A percentile compares a stretch with the other conserved stretches of the same genome.
Conservation (phyloP, 495 filamentous ascomycete genomes). For the Astrothelium subdiscretum region DNA sequence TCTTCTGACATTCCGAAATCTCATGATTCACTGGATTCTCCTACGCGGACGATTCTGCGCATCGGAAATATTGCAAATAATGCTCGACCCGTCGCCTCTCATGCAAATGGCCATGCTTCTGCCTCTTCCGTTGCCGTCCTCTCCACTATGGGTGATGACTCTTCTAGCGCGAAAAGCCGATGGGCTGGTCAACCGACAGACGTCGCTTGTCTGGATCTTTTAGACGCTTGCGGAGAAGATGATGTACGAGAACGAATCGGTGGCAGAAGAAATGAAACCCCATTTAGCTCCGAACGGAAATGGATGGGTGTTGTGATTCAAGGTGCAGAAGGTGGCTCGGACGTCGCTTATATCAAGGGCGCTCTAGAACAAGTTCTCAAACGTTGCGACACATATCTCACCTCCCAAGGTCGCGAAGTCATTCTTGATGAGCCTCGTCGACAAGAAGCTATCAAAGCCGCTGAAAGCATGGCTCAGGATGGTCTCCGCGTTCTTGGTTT, state of each 20-base stretch:
- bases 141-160: conserved; percentile 54
- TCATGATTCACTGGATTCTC: conserved; percentile 54
- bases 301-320: conserved; percentile 94
- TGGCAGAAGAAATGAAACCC: conserved; percentile 65
- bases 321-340: conserved; percentile 38
- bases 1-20: conserved; percentile 68
- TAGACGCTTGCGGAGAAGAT: conserved; percentile 80
- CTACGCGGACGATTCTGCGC: conserved; percentile 66
- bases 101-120: conserved; percentile 49
- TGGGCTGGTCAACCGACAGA: conserved; percentile 98
- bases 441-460: conserved; percentile 64
- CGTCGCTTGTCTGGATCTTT: conserved; percentile 82
- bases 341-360: conserved; percentile 88
- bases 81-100: conserved; percentile 56
- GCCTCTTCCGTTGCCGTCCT: conserved; percentile 63
- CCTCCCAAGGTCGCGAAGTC: conserved; percentile 74
- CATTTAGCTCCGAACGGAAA: conserved; percentile 93
- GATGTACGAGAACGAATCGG: conserved; percentile 81
- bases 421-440: conserved; percentile 70
- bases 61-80: conserved; percentile 97
- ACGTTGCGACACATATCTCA: conserved; percentile 83
- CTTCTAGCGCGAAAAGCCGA: conserved; percentile 56
- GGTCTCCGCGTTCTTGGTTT: conserved; percentile 89
- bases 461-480: conserved; percentile 79
- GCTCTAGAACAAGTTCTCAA: conserved; percentile 79